phyloP scores from a whole-genome alignment of 202 grass and related monocot species.

The Saccharum hybrid region DNA sequence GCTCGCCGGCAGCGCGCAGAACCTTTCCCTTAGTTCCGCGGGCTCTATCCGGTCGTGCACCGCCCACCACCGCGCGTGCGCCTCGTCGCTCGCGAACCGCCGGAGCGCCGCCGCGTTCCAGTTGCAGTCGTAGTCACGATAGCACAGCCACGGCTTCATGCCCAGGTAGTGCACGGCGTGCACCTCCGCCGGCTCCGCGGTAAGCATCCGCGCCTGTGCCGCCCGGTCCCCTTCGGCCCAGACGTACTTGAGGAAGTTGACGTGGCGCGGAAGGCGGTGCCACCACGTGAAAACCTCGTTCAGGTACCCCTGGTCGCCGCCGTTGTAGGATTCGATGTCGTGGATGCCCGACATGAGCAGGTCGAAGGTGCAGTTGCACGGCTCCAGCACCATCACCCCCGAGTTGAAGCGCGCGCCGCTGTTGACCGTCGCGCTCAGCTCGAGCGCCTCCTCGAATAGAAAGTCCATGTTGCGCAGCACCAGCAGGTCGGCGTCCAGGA shows the following conservation, averaged over 20 bases:
- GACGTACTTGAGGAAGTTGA: slow-evolving; percentile 78
- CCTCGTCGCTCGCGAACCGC: slow-evolving; percentile 72
- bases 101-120: slow-evolving; percentile 55
- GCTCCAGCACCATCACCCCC: slow-evolving; percentile 88
- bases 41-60: slow-evolving; percentile 64
- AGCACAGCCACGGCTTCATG: slow-evolving; percentile 84
- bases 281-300: slow-evolving; percentile 93
- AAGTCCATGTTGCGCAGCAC: slow-evolving; percentile 74
- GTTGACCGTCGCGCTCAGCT: slow-evolving; percentile 75
- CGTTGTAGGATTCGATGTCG: slow-evolving; percentile 72
- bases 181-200: slow-evolving; percentile 41
- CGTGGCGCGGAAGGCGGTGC: slow-evolving; percentile 66
- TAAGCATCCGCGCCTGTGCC: slow-evolving; percentile 38
- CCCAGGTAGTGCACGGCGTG: slow-evolving; percentile 81
- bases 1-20: slow-evolving; percentile 44
- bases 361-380: slow-evolving; percentile 79
- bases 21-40: slow-evolving; percentile 39
- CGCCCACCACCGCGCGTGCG: slow-evolving; percentile 75
- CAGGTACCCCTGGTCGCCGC: slow-evolving; percentile 87
- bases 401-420: slow-evolving; percentile 75
- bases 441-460: slow-evolving; percentile 56
- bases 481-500: slow-evolving; percentile 81
- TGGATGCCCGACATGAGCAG: slow-evolving; percentile 72
- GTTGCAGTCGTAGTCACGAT: slow-evolving; percentile 90
- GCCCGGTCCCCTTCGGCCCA: slow-evolving; percentile 42